phyloP scores from a whole-genome alignment of 2,329 filamentous ascomycete genomes.

The Talaromyces islandicus region DNA sequence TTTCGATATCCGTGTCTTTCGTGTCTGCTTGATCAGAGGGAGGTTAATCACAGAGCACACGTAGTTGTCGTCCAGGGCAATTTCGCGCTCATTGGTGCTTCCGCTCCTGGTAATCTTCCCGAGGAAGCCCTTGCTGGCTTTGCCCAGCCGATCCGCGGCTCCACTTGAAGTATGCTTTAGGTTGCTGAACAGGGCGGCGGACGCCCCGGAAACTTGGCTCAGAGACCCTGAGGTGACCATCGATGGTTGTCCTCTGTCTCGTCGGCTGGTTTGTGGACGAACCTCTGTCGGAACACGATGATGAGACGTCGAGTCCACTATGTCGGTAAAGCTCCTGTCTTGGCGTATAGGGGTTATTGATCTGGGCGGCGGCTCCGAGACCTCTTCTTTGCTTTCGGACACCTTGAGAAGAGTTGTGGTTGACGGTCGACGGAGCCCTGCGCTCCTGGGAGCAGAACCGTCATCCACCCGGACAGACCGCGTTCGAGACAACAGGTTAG shows the following conservation, averaged over 20 bases:
- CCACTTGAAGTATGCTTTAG: conserved; percentile 66
- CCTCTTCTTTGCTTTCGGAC: conserved; percentile 8
- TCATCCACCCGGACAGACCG: conserved; percentile 41
- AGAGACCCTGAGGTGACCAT: conserved; percentile 41
- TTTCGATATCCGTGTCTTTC: conserved; percentile 86
- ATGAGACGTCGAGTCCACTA: conserved; percentile 58
- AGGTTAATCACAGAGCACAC: conserved; percentile 78
- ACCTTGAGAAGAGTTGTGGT: conserved; percentile 28
- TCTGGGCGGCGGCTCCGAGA: conserved; percentile 48
- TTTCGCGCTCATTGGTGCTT: conserved; percentile 62
- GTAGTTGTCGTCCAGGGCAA: conserved; percentile 76
- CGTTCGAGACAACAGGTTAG: conserved; percentile 38
- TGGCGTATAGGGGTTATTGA: conserved; percentile 57
- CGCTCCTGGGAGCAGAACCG: conserved; percentile 23
- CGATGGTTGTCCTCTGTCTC: conserved; percentile 26
- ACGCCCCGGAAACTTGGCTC: conserved; percentile 49
- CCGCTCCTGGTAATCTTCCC: conserved; percentile 67
- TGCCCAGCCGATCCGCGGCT: conserved; percentile 63
- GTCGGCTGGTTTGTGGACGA: conserved; percentile 23
- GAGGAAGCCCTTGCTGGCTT: conserved; percentile 76
- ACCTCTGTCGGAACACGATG: conserved; percentile 55
- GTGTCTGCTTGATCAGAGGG: conserved; percentile 80
- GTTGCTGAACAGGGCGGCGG: conserved; percentile 63
- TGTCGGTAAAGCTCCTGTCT: conserved; percentile 63
- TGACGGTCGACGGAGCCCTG: conserved; percentile 31